A percentile compares a stretch with the other conserved stretches of the same genome.
These are phyloP conservation scores for Ustanciosporium gigantosporum DNA, from an alignment of 1,284 basidiomycete genomes.

Conservation along the genomic window DNA sequence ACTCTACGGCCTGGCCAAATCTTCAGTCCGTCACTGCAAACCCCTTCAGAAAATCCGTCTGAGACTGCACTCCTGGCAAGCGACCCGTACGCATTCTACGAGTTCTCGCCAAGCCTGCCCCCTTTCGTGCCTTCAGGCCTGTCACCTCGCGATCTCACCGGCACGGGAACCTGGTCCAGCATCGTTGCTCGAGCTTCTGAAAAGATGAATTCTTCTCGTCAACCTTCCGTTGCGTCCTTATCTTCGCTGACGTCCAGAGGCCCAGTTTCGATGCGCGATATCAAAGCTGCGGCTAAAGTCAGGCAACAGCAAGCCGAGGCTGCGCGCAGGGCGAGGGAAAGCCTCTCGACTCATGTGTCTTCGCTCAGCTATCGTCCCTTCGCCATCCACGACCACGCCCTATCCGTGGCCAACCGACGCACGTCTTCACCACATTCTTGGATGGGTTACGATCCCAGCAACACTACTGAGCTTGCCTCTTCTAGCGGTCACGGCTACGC, in stretches of 20 bases:
- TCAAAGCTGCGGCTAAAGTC: slow-evolving; percentile 34
- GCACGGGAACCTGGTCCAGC: slow-evolving; percentile 47
- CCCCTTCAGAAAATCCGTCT: slow-evolving; percentile 2
- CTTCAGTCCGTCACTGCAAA: slow-evolving; percentile 4
- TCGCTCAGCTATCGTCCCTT: slow-evolving; percentile 37
- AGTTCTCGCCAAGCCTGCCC: slow-evolving; percentile 48
- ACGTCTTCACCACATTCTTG: background rate
- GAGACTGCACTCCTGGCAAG: background rate
- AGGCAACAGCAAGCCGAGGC: slow-evolving; percentile 27
- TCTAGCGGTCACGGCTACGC: slow-evolving; percentile 1
- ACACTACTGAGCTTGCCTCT: background rate
- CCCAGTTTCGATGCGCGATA: slow-evolving; percentile 40
- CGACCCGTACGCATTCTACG: slow-evolving; percentile 44
- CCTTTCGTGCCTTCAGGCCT: slow-evolving; percentile 44
- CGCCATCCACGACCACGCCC: slow-evolving; percentile 43
- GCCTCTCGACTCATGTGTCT: slow-evolving; percentile 30
- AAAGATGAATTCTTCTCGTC: slow-evolving; percentile 8
- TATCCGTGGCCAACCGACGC: slow-evolving; percentile 5
- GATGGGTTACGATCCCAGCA: background rate
- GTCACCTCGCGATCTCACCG: slow-evolving; percentile 39
- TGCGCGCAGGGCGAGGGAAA: slow-evolving; percentile 18
- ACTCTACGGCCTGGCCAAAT: slow-evolving; percentile 3
- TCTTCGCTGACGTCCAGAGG: slow-evolving; percentile 4
- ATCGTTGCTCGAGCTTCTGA: slow-evolving; percentile 43
- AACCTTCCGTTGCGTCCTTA: slow-evolving; percentile 18